These are phyloP conservation scores for Didymella exigua DNA, from an alignment of 2,329 filamentous ascomycete species.

Conservation along the genomic window DNA sequence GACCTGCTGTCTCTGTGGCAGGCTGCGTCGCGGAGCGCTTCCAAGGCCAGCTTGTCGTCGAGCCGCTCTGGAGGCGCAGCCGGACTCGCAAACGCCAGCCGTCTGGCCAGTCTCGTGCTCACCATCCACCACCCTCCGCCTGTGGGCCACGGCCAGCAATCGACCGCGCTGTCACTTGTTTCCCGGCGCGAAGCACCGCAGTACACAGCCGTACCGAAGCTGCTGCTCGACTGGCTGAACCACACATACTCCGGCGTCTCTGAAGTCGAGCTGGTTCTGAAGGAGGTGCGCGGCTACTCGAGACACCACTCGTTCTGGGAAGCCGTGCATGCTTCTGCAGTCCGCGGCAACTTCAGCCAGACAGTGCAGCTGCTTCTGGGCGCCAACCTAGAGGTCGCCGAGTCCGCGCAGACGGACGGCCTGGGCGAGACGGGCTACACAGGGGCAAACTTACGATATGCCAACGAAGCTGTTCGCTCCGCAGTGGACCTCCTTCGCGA, in stretches of 20 bases:
- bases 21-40: constrained; percentile 51
- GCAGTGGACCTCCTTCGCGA: constrained; percentile 72
- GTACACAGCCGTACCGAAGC: constrained; percentile 68
- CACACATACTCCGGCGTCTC: constrained; percentile 72
- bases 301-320: constrained; percentile 85
- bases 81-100: constrained; percentile 74
- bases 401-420: constrained; percentile 66
- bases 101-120: constrained; percentile 77
- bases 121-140: constrained; percentile 71
- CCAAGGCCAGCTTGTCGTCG: constrained; percentile 22
- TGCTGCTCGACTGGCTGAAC: constrained; percentile 83
- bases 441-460: constrained; percentile 76
- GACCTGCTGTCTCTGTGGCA: constrained; percentile 54
- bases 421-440: constrained; percentile 71
- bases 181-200: constrained; percentile 29
- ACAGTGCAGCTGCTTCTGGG: constrained; percentile 71
- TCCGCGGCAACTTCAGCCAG: constrained; percentile 74
- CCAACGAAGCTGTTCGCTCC: constrained; percentile 72
- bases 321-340: constrained; percentile 68
- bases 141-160: constrained; percentile 26
- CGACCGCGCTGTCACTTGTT: constrained; percentile 34
- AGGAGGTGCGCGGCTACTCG: constrained; percentile 72
- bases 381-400: constrained; percentile 79
- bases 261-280: constrained; percentile 69
- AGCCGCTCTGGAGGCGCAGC: constrained; percentile 57